A percentile compares a stretch with the other conserved stretches of the same genome.
Evolutionary conservation across 306 rosid genomes (phyloP).

Genomic region (Vachellia collinsii): DNA sequence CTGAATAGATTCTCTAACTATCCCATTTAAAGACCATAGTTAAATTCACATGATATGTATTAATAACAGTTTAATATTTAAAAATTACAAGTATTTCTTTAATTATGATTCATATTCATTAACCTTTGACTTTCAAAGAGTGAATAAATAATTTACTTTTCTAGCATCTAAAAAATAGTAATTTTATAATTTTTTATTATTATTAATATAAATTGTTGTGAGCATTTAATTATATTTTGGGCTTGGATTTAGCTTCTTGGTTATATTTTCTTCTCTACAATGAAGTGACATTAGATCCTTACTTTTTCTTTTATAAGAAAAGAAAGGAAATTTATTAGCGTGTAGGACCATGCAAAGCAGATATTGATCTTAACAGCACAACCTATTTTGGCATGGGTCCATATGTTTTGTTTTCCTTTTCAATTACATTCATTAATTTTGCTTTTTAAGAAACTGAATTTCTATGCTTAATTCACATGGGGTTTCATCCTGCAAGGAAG

Average conservation of each 20-base stretch:
- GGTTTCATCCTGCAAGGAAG: neutral
- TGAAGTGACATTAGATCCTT: conserved; percentile 87
- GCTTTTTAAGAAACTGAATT: neutral
- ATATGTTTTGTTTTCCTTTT: conserved; percentile 33
- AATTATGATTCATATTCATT: neutral
- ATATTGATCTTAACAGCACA: conserved; percentile 54
- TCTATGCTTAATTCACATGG: conserved; percentile 3
- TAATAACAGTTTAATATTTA: neutral
- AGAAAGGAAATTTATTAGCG: conserved; percentile 41
- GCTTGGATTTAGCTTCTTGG: conserved; percentile 10
- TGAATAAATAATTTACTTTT: too few species aligned
- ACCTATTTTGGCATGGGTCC: conserved; percentile 41
- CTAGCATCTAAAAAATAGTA: neutral
- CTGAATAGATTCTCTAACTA: conserved; percentile 22
- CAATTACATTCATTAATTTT: neutral
- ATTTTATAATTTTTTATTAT: too few species aligned
- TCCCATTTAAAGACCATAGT: conserved; percentile 11
- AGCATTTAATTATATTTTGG: neutral
- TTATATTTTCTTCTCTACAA: conserved; percentile 24
- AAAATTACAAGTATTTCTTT: neutral
- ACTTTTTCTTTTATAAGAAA: conserved; percentile 54
- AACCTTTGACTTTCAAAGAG: neutral
- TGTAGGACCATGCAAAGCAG: conserved; percentile 63
- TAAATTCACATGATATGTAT: neutral
- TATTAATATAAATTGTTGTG: neutral